Conservation (phyloP, 306 rosid genomes). For the Hippophae tibetana region DNA sequence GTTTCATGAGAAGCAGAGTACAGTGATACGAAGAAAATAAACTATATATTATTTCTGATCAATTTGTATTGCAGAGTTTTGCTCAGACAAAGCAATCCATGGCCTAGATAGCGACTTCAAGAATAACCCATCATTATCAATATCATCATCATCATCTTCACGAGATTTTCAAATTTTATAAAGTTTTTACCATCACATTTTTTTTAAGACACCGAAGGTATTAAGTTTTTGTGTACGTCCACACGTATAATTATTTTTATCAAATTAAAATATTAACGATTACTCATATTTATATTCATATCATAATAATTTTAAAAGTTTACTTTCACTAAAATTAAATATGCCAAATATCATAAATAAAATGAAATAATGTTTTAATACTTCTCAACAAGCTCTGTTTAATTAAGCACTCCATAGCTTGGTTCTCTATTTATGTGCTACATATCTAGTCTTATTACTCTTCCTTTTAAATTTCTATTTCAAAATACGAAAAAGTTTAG, state of each 20-base stretch:
- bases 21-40: constrained; percentile 3
- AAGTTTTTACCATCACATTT: too few relatives aligned
- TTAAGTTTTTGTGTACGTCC: too few relatives aligned
- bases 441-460: constrained; percentile 5
- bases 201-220: too few relatives aligned
- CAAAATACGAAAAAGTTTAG: constrained; percentile 3
- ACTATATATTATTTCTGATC: constrained; percentile 21
- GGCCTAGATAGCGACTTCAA: constrained; percentile 59
- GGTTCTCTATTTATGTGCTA: constrained; percentile 17
- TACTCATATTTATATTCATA: not conserved
- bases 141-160: constrained; percentile 32
- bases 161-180: constrained; percentile 22
- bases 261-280: too few relatives aligned
- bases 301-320: not conserved
- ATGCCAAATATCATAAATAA: too few relatives aligned
- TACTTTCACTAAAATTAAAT: not conserved
- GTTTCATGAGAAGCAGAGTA: constrained; percentile 17
- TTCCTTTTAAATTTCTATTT: constrained; percentile 7
- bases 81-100: constrained; percentile 47
- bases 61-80: constrained; percentile 32
- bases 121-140: constrained; percentile 41
- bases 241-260: too few relatives aligned
- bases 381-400: too few relatives aligned
- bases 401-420: constrained; percentile 21
- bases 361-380: too few relatives aligned